Percentiles rank a stretch among this genome's conserved stretches.
phyloP scores from a whole-genome alignment of 2,329 filamentous ascomycete genomes.

The Ceratocystis colombiana region DNA sequence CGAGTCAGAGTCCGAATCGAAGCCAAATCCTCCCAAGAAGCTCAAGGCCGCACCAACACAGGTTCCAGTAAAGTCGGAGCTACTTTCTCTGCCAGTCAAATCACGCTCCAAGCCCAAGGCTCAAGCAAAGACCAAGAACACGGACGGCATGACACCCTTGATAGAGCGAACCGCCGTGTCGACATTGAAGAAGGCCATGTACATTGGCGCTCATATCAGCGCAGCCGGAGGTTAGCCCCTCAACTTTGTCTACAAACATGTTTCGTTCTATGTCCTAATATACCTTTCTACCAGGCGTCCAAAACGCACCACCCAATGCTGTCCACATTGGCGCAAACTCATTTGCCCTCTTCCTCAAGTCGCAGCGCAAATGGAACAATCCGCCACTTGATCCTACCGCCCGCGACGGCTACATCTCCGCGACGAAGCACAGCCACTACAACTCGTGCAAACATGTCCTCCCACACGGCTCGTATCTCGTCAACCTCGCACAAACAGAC shows the following conservation, averaged over 20 bases:
- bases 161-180: constrained; percentile 54
- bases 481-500: constrained; percentile 86
- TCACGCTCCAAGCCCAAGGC: constrained; percentile 18
- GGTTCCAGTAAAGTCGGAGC: constrained; percentile 14
- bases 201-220: constrained; percentile 87
- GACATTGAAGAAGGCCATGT: constrained; percentile 59
- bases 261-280: neutral
- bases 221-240: constrained; percentile 61
- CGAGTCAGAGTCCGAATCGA: constrained; percentile 27
- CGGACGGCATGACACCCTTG: constrained; percentile 46
- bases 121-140: constrained; percentile 34
- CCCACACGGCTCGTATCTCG: constrained; percentile 90
- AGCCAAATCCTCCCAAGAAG: constrained; percentile 36
- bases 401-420: constrained; percentile 56
- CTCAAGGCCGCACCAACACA: constrained; percentile 31
- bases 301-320: constrained; percentile 74
- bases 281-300: constrained; percentile 53
- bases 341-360: constrained; percentile 92
- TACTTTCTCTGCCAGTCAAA: constrained; percentile 18
- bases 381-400: constrained; percentile 62
- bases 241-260: neutral
- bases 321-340: constrained; percentile 79
- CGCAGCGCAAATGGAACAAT: constrained; percentile 87
- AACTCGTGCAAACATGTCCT: constrained; percentile 63
- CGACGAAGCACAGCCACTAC: constrained; percentile 60